phyloP scores from a whole-genome alignment of 768 basidiomycete genomes.

The Jaapia argillacea region DNA sequence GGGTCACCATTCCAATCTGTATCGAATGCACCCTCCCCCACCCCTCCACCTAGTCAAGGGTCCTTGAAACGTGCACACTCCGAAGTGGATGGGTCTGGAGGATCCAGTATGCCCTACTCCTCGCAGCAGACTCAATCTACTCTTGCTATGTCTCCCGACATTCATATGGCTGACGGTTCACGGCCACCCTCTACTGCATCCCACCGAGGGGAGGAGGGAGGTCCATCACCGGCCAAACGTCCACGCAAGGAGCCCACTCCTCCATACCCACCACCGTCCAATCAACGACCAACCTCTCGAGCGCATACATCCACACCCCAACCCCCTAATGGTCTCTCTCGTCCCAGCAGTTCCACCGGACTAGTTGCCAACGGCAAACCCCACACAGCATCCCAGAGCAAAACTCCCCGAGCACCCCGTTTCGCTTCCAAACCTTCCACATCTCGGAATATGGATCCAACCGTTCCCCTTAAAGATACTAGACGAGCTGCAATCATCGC shows the following conservation, averaged over 20 bases:
- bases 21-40: constrained; percentile 37
- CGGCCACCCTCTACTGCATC: constrained; percentile 42
- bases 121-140: constrained; percentile 8
- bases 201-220: constrained; percentile 44
- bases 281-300: constrained; percentile 65
- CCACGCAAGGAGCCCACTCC: constrained; percentile 42
- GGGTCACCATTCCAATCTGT: constrained; percentile 20
- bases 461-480: constrained; percentile 35
- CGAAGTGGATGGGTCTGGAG: constrained; percentile 51
- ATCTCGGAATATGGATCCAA: constrained; percentile 41
- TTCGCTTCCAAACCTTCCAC: constrained; percentile 59
- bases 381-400: constrained; percentile 6
- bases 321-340: constrained; percentile 30
- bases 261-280: constrained; percentile 27
- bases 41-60: constrained; percentile 20
- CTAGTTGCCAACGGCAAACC: constrained; percentile 31
- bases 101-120: not conserved
- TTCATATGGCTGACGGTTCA: constrained; percentile 34
- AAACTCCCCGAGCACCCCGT: constrained; percentile 26
- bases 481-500: constrained; percentile 56
- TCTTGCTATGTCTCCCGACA: constrained; percentile 30
- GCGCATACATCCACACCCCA: constrained; percentile 21
- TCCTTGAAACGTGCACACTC: constrained; percentile 55
- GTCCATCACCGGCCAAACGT: constrained; percentile 66
- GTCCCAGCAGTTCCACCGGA: constrained; percentile 33